These are phyloP conservation scores for Prototheca wickerhamii DNA, from an alignment of 163 green algal species.

Conservation along the genomic window DNA sequence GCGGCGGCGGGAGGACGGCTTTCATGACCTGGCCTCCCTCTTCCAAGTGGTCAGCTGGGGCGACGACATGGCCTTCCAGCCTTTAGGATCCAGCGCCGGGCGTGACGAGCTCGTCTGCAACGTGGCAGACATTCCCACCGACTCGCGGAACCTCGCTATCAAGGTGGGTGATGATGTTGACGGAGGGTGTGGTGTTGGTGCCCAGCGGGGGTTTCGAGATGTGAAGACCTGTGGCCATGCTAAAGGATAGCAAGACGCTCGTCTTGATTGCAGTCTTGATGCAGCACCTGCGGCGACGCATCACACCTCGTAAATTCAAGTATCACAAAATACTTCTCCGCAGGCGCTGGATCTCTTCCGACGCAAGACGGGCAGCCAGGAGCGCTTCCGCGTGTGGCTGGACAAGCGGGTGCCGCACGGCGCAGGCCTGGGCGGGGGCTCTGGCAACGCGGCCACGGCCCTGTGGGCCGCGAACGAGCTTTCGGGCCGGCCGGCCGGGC, in stretches of 20 bases:
- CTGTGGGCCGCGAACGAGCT: slow-evolving; percentile 94
- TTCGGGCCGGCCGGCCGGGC: slow-evolving; percentile 51
- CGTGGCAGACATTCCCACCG: slow-evolving; percentile 71
- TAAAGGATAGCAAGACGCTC: too few relatives aligned
- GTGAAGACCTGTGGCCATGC: not conserved
- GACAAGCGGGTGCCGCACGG: slow-evolving; percentile 84
- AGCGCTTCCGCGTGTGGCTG: slow-evolving; percentile 64
- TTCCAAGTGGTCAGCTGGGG: slow-evolving; percentile 97
- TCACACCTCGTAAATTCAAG: too few relatives aligned
- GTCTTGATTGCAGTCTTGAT: too few relatives aligned
- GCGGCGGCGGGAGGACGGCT: slow-evolving; percentile 80
- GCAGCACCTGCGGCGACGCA: too few relatives aligned
- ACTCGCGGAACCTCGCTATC: slow-evolving; percentile 90
- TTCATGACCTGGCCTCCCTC: slow-evolving; percentile 91
- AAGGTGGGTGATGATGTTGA: slow-evolving; percentile 43
- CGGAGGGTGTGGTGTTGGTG: not conserved
- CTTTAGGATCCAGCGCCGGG: slow-evolving; percentile 27
- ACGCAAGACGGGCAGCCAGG: slow-evolving; percentile 53
- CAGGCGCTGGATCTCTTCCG: slow-evolving; percentile 78
- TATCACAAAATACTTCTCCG: too few relatives aligned
- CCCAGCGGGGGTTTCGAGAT: not conserved
- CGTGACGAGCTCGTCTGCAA: slow-evolving; percentile 69
- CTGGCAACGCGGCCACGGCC: slow-evolving; percentile 88
- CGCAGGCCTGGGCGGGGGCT: slow-evolving; percentile 90
- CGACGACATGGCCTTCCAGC: slow-evolving; percentile 74